Conservation (phyloP, 164 flowering plant genomes). For the Vitis rupestris region DNA sequence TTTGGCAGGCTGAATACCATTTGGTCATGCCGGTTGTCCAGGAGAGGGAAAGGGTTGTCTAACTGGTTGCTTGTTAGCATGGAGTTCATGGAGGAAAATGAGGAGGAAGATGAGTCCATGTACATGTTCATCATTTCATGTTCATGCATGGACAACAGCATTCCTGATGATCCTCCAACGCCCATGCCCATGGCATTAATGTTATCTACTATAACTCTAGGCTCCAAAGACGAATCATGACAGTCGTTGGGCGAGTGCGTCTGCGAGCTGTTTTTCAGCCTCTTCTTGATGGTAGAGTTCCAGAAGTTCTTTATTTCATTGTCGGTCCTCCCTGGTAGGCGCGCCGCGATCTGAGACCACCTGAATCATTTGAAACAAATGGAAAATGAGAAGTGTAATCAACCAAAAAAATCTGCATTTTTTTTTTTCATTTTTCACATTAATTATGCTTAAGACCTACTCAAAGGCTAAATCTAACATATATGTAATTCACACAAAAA, state of each 20-base stretch:
- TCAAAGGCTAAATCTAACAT: too few species aligned
- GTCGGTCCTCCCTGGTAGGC: slow-evolving; percentile 80
- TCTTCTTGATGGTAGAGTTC: slow-evolving; percentile 79
- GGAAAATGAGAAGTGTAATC: background rate
- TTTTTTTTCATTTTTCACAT: too few species aligned
- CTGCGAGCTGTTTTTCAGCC: slow-evolving; percentile 38
- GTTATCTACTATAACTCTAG: slow-evolving; percentile 13
- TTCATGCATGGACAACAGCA: slow-evolving; percentile 35
- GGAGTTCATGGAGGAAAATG: slow-evolving; percentile 28
- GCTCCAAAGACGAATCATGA: slow-evolving; percentile 34
- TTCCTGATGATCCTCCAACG: slow-evolving; percentile 7
- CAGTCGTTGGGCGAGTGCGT: slow-evolving; percentile 54
- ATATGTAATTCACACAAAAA: too few species aligned
- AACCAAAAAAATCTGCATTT: too few species aligned
- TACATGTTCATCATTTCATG: slow-evolving; percentile 35
- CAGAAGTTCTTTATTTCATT: slow-evolving; percentile 84
- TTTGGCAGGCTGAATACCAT: background rate
- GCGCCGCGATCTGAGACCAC: slow-evolving; percentile 88
- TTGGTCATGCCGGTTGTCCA: slow-evolving; percentile 5
- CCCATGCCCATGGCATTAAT: background rate
- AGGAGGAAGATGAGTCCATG: slow-evolving; percentile 44
- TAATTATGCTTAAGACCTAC: too few species aligned
- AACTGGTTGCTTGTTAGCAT: slow-evolving; percentile 8
- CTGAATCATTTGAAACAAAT: slow-evolving; percentile 26
- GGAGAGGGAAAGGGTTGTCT: slow-evolving; percentile 25